Conservation (phyloP, 352 stramenopile genomes). For the Globisporangium barbulae region DNA sequence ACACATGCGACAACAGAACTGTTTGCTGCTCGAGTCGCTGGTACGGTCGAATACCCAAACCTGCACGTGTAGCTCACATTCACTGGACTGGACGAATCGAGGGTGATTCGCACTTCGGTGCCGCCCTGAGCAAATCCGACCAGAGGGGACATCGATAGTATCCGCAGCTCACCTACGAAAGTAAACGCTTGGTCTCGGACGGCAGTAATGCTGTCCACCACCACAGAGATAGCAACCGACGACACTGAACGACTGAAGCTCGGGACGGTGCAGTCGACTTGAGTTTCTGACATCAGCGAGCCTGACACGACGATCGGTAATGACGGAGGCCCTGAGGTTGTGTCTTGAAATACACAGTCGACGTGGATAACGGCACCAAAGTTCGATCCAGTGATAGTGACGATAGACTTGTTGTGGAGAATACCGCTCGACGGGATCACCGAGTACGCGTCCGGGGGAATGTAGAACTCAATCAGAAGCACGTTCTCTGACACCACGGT, state of each 20-base stretch:
- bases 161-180: slow-evolving; percentile 7
- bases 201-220: slow-evolving; percentile 21
- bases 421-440: slow-evolving; percentile 30
- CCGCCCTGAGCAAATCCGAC: slow-evolving; percentile 20
- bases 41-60: slow-evolving; percentile 21
- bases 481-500: slow-evolving; percentile 36
- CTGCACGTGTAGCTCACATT: slow-evolving; percentile 23
- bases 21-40: not conserved
- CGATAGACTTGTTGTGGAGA: slow-evolving; percentile 25
- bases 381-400: slow-evolving; percentile 21
- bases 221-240: slow-evolving; percentile 20
- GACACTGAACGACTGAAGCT: not conserved
- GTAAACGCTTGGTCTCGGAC: slow-evolving; percentile 20
- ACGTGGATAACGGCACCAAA: slow-evolving; percentile 19
- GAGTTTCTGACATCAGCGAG: slow-evolving; percentile 3
- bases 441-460: slow-evolving; percentile 1
- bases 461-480: slow-evolving; percentile 33
- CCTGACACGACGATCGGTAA: slow-evolving; percentile 2
- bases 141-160: slow-evolving; percentile 26
- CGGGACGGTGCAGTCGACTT: slow-evolving; percentile 10
- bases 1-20: slow-evolving; percentile 26
- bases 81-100: slow-evolving; percentile 7
- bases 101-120: slow-evolving; percentile 20
- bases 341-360: slow-evolving; percentile 26
- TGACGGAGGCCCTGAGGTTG: not conserved